Conservation (phyloP, 2,329 filamentous ascomycete genomes). For the Biscogniauxia marginata region DNA sequence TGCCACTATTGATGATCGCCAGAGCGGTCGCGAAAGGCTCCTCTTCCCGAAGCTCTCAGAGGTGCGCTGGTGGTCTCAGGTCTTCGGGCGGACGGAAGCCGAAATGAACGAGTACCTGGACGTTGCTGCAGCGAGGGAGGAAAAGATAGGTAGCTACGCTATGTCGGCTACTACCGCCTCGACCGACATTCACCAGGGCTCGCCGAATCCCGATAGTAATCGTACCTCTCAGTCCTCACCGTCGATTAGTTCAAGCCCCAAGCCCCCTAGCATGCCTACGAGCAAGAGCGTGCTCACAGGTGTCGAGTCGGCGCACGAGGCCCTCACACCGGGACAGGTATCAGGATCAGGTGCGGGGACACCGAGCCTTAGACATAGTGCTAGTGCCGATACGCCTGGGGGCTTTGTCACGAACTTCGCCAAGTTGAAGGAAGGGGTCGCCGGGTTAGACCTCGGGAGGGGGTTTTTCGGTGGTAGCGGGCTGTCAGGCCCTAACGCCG, state of each 20-base stretch:
- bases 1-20: slow-evolving; percentile 69
- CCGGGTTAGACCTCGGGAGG: slow-evolving; percentile 48
- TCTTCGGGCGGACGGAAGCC: slow-evolving; percentile 80
- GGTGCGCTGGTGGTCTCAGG: slow-evolving; percentile 90
- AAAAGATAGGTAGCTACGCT: slow-evolving; percentile 36
- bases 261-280: slow-evolving; percentile 37
- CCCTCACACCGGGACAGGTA: slow-evolving; percentile 41
- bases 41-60: slow-evolving; percentile 76
- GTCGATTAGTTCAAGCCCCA: slow-evolving; percentile 33
- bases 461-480: slow-evolving; percentile 35
- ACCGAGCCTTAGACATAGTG: slow-evolving; percentile 42
- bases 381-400: slow-evolving; percentile 44
- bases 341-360: slow-evolving; percentile 6
- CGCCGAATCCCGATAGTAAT: slow-evolving; percentile 21
- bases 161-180: slow-evolving; percentile 21
- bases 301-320: slow-evolving; percentile 57
- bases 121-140: slow-evolving; percentile 49
- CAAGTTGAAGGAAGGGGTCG: slow-evolving; percentile 47
- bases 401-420: slow-evolving; percentile 41
- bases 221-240: slow-evolving; percentile 27
- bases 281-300: slow-evolving; percentile 57
- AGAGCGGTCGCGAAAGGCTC: slow-evolving; percentile 76
- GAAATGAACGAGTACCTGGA: slow-evolving; percentile 83
- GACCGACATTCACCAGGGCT: slow-evolving; percentile 25
- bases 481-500: neutral